phyloP scores from a whole-genome alignment of 192 early-diverging fungal genomes.

The Coemansia sp. region DNA sequence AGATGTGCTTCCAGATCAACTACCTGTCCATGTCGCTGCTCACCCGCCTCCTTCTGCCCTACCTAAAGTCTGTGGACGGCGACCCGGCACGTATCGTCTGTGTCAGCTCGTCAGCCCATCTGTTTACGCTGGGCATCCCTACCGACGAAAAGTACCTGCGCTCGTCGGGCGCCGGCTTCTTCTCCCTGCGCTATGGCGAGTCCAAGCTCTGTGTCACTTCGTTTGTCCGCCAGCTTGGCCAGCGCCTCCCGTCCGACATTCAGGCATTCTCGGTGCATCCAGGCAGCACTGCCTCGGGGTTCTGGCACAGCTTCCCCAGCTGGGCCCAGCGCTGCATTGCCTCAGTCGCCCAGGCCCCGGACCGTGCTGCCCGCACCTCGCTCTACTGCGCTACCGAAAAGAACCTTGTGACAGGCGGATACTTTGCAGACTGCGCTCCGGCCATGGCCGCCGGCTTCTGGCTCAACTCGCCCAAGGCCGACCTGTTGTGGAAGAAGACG shows the following conservation, averaged over 20 bases:
- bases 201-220: constrained; percentile 44
- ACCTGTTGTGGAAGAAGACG: constrained; percentile 37
- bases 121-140: constrained; percentile 40
- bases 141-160: constrained; percentile 38
- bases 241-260: constrained; percentile 10
- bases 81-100: constrained; percentile 30
- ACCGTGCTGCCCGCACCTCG: constrained; percentile 34
- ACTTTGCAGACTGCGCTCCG: constrained; percentile 35
- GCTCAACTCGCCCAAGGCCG: constrained; percentile 6
- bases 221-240: constrained; percentile 27
- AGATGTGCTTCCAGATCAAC: constrained; percentile 47
- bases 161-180: constrained; percentile 24
- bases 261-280: constrained; percentile 34
- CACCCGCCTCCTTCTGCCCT: constrained; percentile 34
- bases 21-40: constrained; percentile 48
- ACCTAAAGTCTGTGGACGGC: neutral
- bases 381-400: constrained; percentile 41
- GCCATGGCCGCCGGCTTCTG: constrained; percentile 34
- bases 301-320: constrained; percentile 30
- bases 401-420: constrained; percentile 22
- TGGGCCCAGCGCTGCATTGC: constrained; percentile 38
- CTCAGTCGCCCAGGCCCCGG: constrained; percentile 30
- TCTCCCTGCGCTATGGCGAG: constrained; percentile 43
- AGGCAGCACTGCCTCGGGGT: constrained; percentile 38
- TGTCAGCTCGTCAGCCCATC: constrained; percentile 38